Percentiles rank a stretch among this genome's conserved stretches.
Evolutionary conservation across 257 asterid species (phyloP).

Genomic region (Solanum commersonii): DNA sequence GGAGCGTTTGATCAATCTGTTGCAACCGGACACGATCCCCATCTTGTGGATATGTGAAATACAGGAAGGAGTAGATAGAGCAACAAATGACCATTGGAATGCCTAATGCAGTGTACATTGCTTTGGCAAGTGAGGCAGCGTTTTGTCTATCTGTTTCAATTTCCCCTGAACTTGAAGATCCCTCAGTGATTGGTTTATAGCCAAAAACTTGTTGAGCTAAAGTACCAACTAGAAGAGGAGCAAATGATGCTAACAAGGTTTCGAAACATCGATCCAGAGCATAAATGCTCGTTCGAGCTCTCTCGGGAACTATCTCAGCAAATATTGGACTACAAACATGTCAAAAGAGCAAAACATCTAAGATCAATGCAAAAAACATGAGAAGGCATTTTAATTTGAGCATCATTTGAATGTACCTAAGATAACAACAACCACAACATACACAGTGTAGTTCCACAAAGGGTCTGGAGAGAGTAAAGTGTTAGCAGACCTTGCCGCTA

Average conservation of each 20-base stretch:
- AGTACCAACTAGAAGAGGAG: slow-evolving; percentile 70
- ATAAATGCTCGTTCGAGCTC: slow-evolving; percentile 7
- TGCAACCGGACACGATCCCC: not conserved
- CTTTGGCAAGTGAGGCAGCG: slow-evolving; percentile 78
- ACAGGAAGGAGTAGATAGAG: not conserved
- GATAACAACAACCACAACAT: too few species aligned
- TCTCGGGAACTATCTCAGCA: slow-evolving; percentile 11
- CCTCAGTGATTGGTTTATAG: slow-evolving; percentile 37
- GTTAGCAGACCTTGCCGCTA: too few species aligned
- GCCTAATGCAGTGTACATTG: slow-evolving; percentile 78
- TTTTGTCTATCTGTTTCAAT: slow-evolving; percentile 37
- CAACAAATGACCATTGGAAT: slow-evolving; percentile 66
- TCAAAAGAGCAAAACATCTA: slow-evolving; percentile 36
- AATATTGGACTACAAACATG: slow-evolving; percentile 3
- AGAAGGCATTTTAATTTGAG: too few species aligned
- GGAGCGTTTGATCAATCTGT: not conserved
- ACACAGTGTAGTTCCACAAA: too few species aligned
- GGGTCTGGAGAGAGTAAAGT: too few species aligned
- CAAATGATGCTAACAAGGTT: slow-evolving; percentile 70
- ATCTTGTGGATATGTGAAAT: not conserved
- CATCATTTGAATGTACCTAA: too few species aligned
- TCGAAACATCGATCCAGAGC: slow-evolving; percentile 23
- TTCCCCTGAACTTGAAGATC: not conserved
- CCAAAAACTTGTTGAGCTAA: slow-evolving; percentile 58
- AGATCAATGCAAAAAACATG: too few species aligned